Conservation (phyloP, 257 asterid species). For the Rubia yunnanensis region DNA sequence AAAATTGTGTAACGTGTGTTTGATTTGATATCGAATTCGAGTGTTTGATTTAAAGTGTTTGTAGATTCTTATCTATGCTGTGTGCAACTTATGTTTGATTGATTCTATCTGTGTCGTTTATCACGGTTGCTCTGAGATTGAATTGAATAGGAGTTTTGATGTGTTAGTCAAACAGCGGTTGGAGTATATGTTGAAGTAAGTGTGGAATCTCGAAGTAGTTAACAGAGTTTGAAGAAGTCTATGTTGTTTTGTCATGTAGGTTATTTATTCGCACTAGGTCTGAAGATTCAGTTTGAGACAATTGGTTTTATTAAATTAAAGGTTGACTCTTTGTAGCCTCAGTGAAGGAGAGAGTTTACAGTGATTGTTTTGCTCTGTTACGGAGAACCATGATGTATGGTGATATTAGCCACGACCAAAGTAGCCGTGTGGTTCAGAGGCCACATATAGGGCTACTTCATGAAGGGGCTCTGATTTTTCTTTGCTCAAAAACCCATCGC, state of each 20-base stretch:
- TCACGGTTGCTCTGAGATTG: no score
- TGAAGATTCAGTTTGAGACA: no score
- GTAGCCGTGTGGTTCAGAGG: slow-evolving; percentile 24
- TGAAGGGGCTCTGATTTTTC: slow-evolving; percentile 21
- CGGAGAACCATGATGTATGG: slow-evolving; percentile 23
- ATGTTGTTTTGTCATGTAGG: neutral
- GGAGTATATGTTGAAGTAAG: no score
- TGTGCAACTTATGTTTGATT: no score
- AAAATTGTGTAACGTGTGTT: no score
- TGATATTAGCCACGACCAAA: slow-evolving; percentile 15
- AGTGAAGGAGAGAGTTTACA: neutral
- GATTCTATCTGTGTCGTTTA: no score
- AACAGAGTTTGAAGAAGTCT: neutral
- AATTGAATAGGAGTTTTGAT: no score
- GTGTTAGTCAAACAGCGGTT: no score
- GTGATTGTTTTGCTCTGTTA: slow-evolving; percentile 11
- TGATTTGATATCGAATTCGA: neutral
- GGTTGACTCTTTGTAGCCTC: neutral
- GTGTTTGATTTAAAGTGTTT: neutral
- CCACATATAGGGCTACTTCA: slow-evolving; percentile 23
- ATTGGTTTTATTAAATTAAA: neutral
- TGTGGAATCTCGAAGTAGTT: no score
- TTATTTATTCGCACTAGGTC: neutral
- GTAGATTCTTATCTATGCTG: neutral
- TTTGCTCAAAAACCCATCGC: no score